phyloP scores from a whole-genome alignment of 2,329 filamentous ascomycete species.

The Aspergillus fructus region DNA sequence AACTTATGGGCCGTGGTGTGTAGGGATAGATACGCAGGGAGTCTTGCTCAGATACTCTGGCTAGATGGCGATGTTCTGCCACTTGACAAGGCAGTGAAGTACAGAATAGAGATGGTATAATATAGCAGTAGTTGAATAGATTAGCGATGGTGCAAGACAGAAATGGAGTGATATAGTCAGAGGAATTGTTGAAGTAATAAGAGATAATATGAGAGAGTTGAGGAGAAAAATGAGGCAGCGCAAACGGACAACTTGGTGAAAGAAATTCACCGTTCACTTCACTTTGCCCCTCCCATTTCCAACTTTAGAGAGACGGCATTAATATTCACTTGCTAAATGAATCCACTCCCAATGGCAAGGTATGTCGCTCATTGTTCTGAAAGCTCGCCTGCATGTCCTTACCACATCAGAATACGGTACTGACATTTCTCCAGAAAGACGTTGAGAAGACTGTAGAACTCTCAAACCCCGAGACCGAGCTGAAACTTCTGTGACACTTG shows the following conservation, averaged over 20 bases:
- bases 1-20: background rate
- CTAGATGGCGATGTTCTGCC: background rate
- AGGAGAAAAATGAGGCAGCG: no score
- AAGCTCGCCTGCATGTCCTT: no score
- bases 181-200: background rate
- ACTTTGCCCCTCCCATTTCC: background rate
- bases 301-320: background rate
- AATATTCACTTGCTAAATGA: background rate
- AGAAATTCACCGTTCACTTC: background rate
- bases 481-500: slow-evolving; percentile 2
- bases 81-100: background rate
- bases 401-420: no score
- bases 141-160: background rate
- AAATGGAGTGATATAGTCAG: background rate
- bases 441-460: background rate
- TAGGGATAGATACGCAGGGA: background rate
- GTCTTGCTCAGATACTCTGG: background rate
- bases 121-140: background rate
- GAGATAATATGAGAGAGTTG: no score
- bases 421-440: no score
- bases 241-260: no score
- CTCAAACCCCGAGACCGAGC: no score
- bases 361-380: no score
- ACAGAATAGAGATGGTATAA: background rate
- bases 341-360: background rate